phyloP scores from a whole-genome alignment of 306 rosid genomes.

The Quercus parvula region DNA sequence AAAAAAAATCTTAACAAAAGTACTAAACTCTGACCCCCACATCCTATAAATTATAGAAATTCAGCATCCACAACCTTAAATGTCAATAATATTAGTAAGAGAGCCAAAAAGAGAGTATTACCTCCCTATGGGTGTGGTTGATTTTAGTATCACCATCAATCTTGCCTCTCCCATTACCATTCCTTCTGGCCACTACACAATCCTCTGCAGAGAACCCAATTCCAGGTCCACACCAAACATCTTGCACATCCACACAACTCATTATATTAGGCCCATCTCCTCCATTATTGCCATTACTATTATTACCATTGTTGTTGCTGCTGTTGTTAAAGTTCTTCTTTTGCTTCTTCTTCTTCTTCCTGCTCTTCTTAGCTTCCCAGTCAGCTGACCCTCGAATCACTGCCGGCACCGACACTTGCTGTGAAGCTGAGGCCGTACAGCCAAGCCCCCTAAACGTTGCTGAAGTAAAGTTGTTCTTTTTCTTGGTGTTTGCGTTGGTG shows the following conservation, averaged over 20 bases:
- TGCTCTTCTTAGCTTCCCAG: constrained; percentile 66
- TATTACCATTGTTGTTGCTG: constrained; percentile 1
- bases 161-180: constrained; percentile 66
- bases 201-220: constrained; percentile 81
- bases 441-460: constrained; percentile 76
- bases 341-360: constrained; percentile 54
- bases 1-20: not conserved
- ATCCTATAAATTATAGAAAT: constrained; percentile 1
- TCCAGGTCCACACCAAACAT: constrained; percentile 98
- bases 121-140: constrained; percentile 52
- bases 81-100: not conserved
- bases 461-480: constrained; percentile 61
- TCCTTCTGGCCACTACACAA: constrained; percentile 69
- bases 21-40: not conserved
- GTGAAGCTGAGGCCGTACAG: constrained; percentile 71
- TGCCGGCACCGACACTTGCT: constrained; percentile 84
- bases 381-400: constrained; percentile 75
- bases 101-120: constrained; percentile 6
- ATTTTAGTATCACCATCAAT: constrained; percentile 57
- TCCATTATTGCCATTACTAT: constrained; percentile 25
- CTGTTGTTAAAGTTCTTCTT: constrained; percentile 22
- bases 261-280: constrained; percentile 40
- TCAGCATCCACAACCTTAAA: not conserved
- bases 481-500: constrained; percentile 30
- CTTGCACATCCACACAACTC: constrained; percentile 66